Base-by-base conservation (phyloP, 108 stramenopile genomes). In the Aureococcus anophagefferens region DNA sequence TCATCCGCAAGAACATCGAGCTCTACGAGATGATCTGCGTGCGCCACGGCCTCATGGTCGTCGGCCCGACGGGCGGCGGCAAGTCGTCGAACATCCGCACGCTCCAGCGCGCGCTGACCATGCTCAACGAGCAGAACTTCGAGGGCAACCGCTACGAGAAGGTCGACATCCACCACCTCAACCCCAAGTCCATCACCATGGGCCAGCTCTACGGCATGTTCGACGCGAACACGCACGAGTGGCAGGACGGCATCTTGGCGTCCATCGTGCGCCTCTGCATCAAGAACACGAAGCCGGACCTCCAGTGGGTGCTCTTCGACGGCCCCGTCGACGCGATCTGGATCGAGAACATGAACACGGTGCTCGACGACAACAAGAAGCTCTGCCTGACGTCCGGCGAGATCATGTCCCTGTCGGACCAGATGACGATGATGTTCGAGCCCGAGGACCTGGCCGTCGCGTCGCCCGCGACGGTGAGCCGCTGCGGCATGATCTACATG, bases 331-430 rank as follows among this genome's bases (percentile, higher is more conserved):
- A 86, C 62, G 84, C 87, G 29, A 78, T 85, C 33, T 87, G 87
- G 87, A 86, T 87, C 69, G 87, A 87, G 46, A 87, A 87, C 75
- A 85, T 87, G 85, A 87, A 87, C 73, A 87, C 87, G 15, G 87
- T 84, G 33, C 77, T 84, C 17, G 80, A 81, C 62, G 83, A 83
- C 71, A 79, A 77, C 69, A 82, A 79, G 76, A 74, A 80, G 79
- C 70, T 87, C 18, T 87, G 87, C 69, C 35, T 87, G 32, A 83
- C 80, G 33, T 79, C 77, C 15, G 87, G 87, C 7, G 85, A 87
- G 76, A 85, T 86, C 28, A 87, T 87, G 69, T 63, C 71, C 5
- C 66, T 87, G 0, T 75, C 73, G 32, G 79, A 86, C 29, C 68
- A 79, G 67, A 86, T 87, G 87, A 83, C 81, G 25, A 87, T 87